Conservation (phyloP, 2,329 filamentous ascomycete species). For the Fusarium sp. region DNA sequence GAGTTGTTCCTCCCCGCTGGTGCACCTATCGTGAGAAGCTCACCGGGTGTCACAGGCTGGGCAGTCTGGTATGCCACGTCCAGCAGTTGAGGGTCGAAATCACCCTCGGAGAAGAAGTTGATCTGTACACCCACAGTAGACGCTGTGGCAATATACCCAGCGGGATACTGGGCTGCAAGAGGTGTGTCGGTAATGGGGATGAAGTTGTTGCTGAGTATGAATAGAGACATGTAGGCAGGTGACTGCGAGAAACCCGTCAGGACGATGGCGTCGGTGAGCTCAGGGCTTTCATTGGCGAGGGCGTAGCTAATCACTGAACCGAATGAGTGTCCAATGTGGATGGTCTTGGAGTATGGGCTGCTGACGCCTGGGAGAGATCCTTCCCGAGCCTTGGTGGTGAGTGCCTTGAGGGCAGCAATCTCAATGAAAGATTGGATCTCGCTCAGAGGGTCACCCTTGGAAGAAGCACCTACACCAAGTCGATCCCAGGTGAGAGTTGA, state of each 20-base stretch:
- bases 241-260: slow-evolving; percentile 71
- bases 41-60: slow-evolving; percentile 70
- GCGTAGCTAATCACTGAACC: slow-evolving; percentile 70
- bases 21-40: slow-evolving; percentile 68
- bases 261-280: slow-evolving; percentile 68
- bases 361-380: slow-evolving; percentile 60
- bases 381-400: slow-evolving; percentile 64
- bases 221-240: slow-evolving; percentile 58
- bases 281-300: slow-evolving; percentile 65
- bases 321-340: slow-evolving; percentile 75
- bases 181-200: slow-evolving; percentile 56
- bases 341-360: slow-evolving; percentile 57
- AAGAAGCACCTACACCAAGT: slow-evolving; percentile 70
- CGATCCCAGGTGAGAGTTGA: slow-evolving; percentile 73
- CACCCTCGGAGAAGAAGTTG: slow-evolving; percentile 65
- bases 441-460: slow-evolving; percentile 69
- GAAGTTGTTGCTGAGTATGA: slow-evolving; percentile 62
- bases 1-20: slow-evolving; percentile 51
- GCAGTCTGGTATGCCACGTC: slow-evolving; percentile 60
- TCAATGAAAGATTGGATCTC: slow-evolving; percentile 71
- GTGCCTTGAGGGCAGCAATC: slow-evolving; percentile 66
- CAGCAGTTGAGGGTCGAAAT: slow-evolving; percentile 68
- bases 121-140: slow-evolving; percentile 64
- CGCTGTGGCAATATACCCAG: slow-evolving; percentile 67
- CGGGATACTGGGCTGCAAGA: slow-evolving; percentile 53